Base-by-base conservation (phyloP, 345 rosid species). In the Acer saccharum region DNA sequence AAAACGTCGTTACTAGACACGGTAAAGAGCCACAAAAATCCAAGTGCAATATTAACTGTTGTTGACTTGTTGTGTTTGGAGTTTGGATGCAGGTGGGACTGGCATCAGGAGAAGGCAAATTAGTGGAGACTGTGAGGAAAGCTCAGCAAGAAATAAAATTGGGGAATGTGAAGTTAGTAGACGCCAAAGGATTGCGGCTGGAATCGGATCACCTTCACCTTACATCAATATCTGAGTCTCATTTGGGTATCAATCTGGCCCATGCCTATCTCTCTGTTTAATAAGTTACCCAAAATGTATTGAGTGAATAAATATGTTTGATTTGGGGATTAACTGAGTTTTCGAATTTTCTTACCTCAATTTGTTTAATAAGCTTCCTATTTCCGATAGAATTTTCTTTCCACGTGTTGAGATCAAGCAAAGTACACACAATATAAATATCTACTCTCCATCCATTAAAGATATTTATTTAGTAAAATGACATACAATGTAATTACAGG, bases 61-160 rank as follows among this genome's bases (percentile, higher is more conserved):
- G 58, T 16, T 0, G 50, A 35, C 39, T 35, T 54, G 7, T 1
- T 54, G n/a, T 16, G 58, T 7, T 50, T 29, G 69, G 74, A 13
- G 58, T 7, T 50, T 29, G 69, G 74, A 13, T 18, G 41, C 77
- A 83, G 88, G 86, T 86, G 23, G 87, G 86, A 10, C 46, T 81
- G 27, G 89, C 83, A 27, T 84, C 90, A 12, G 87, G 83, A 43
- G 84, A 81, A 67, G 89, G 88, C 10, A 72, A 71, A 67, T 88
- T 44, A 62, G 43, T 79, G 4, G 82, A 78, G 65, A 64, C 25
- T 0, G 86, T 84, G 75, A 88, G 91, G 63, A 83, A 54, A 4
- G 84, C 77, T 7, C 88, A 84, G 35, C 58, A 73, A 39, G 84
- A 60, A 65, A 80, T 83, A 10, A 77, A 63, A 3, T 50, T 83